These are phyloP conservation scores for Fusarium stilboides DNA, from an alignment of 2,329 filamentous ascomycete genomes.

Conservation along the genomic window DNA sequence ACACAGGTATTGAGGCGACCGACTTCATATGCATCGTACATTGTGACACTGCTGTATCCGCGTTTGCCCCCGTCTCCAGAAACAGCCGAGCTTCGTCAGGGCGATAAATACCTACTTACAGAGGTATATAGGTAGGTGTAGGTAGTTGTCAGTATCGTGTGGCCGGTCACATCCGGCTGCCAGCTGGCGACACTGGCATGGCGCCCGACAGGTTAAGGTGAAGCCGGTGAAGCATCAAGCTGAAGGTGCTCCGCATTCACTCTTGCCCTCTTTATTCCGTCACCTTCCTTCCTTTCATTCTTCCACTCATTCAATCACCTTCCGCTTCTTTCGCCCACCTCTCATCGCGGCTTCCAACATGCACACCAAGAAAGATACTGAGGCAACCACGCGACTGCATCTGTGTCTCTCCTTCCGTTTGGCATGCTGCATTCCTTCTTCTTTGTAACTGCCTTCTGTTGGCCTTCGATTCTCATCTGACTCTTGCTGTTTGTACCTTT, in stretches of 20 bases:
- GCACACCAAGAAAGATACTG: conserved; percentile 32
- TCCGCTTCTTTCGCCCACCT: conserved; percentile 17
- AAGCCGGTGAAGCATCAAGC: conserved; percentile 28
- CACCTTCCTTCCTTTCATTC: neutral
- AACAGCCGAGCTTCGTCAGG: neutral
- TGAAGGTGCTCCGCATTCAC: conserved; percentile 35
- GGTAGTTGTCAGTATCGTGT: conserved; percentile 14
- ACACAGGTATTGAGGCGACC: conserved; percentile 12
- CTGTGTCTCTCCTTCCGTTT: conserved; percentile 25
- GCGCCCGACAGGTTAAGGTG: conserved; percentile 5
- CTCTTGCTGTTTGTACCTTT: conserved; percentile 12
- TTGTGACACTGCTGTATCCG: conserved; percentile 39
- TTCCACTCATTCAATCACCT: neutral
- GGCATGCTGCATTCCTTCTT: conserved; percentile 12
- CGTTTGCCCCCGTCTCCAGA: conserved; percentile 9
- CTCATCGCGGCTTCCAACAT: conserved; percentile 37
- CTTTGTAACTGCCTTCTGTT: conserved; percentile 9
- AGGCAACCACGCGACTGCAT: conserved; percentile 35
- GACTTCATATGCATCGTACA: conserved; percentile 39
- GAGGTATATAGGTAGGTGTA: neutral
- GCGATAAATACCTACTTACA: neutral
- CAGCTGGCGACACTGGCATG: conserved; percentile 42
- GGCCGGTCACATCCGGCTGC: conserved; percentile 32
- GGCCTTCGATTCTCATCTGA: neutral
- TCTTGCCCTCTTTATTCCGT: conserved; percentile 17